Base-by-base conservation (phyloP, 108 stramenopile genomes). In the Hondaea fermentalgiana region DNA sequence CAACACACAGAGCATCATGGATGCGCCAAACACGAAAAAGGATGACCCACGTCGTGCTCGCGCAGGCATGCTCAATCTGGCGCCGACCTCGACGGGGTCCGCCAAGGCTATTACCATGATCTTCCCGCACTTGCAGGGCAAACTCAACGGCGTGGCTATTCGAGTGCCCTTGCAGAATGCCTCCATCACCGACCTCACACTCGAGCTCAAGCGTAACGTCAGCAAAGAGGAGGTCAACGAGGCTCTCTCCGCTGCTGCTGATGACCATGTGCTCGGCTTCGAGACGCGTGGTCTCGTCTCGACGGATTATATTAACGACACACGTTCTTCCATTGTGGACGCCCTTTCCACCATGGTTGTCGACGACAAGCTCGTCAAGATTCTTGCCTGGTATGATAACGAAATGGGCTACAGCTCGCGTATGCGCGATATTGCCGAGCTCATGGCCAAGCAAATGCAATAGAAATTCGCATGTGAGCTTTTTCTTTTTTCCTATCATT, bases 321-420 rank as follows among this genome's bases (percentile, higher is more conserved):
- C 94, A 42, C 95, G 96, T 55, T 95, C 93, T 25, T 94, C 90
- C 12, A 95, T 98, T 58, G 94, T 98, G 69, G 97, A 98, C 92
- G 97, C 96, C 42, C 91, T 95, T 45, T 94, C 94, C 12, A 97
- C 97, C 21, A 97, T 97, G 90, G 97, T 97, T n/a, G 96, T 97
- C 87, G 97, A 97, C 90, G 95, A 93, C 42, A 97, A 95, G 45
- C 89, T 97, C 92, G 94, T 97, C 57, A 96, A 97, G 92, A 96
- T 98, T 59, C 96, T 97, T 89, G 96, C 96, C 12, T 97, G 96
- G 96, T 97, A 96, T 90, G 96, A 97, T 72, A 97, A 97, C 64
- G 96, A 96, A 87, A 94, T 92, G 72, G 97, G 97, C 17, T 98
- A 97, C 89, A 96, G 96, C 88, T 96, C 97, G 92, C 92, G 97